Evolutionary conservation across 129 eudicot species (phyloP).

Genomic region (Cynara cardunculus): DNA sequence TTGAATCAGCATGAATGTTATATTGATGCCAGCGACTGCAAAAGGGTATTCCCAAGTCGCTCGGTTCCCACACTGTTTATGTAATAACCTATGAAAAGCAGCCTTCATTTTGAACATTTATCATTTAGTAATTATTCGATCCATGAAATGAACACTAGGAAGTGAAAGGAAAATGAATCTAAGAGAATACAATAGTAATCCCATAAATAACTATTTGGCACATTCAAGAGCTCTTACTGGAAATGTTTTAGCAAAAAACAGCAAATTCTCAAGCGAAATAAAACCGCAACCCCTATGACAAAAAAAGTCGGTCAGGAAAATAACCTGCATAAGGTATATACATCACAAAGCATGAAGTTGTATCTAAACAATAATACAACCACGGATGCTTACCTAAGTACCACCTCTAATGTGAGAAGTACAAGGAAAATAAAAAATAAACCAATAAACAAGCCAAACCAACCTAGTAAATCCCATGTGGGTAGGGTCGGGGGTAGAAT

Average conservation of each 20-base stretch:
- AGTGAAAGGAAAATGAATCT: background rate
- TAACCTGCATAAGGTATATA: too few species aligned
- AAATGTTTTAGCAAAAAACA: constrained; percentile 56
- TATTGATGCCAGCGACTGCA: constrained; percentile 77
- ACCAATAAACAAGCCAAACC: too few species aligned
- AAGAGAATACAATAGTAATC: background rate
- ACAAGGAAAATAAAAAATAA: too few species aligned
- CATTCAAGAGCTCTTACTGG: constrained; percentile 51
- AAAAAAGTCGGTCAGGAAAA: background rate
- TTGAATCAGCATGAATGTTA: constrained; percentile 70
- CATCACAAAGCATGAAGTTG: too few species aligned
- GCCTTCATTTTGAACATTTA: constrained; percentile 47
- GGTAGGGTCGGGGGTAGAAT: too few species aligned
- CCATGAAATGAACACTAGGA: background rate
- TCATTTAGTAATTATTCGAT: constrained; percentile 32
- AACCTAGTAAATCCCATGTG: too few species aligned
- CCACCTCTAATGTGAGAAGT: too few species aligned
- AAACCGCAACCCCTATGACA: constrained; percentile 67
- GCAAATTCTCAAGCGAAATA: constrained; percentile 80
- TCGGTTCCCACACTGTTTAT: constrained; percentile 56
- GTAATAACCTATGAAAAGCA: constrained; percentile 62
- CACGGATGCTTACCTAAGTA: too few species aligned
- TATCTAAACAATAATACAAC: too few species aligned
- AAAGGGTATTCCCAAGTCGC: constrained; percentile 80
- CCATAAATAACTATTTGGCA: background rate